Evolutionary conservation across 805 yeast species (phyloP).

Genomic region (Candida adriatica): DNA sequence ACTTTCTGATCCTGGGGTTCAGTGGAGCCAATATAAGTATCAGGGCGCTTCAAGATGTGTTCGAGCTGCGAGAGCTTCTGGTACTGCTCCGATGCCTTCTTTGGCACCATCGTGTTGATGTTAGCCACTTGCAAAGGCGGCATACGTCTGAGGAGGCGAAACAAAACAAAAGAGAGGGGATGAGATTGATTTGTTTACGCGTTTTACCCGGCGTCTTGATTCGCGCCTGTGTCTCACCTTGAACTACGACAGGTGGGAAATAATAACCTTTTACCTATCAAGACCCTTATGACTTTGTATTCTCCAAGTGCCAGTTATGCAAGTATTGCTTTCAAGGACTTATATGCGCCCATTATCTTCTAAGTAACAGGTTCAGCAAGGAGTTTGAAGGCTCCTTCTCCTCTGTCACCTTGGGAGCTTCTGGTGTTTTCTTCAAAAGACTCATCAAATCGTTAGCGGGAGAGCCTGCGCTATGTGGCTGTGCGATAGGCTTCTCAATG

Average conservation of each 20-base stretch:
- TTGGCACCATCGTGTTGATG: conserved; percentile 20
- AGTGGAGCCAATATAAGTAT: conserved; percentile 93
- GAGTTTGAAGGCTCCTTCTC: background rate
- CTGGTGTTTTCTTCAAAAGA: background rate
- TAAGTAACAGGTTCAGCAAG: background rate
- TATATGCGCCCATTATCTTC: background rate
- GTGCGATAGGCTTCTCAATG: background rate
- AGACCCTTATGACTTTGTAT: too few relatives aligned
- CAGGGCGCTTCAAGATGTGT: conserved; percentile 95
- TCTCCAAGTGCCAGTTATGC: too few relatives aligned
- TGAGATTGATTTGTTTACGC: too few relatives aligned
- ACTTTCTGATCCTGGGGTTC: conserved; percentile 72
- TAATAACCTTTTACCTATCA: too few relatives aligned
- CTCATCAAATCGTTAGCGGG: background rate
- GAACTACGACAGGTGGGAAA: too few relatives aligned
- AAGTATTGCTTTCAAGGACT: too few relatives aligned
- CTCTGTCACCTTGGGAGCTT: background rate
- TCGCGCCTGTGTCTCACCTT: too few relatives aligned
- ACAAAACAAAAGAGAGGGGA: too few relatives aligned
- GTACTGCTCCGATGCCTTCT: conserved; percentile 63
- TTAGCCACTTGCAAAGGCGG: conserved; percentile 10
- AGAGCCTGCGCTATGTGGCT: background rate
- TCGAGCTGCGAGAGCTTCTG: conserved; percentile 93
- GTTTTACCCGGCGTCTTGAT: too few relatives aligned
- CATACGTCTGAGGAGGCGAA: too few relatives aligned